Conservation (phyloP, 306 rosid species). For the Lablab purpureus region DNA sequence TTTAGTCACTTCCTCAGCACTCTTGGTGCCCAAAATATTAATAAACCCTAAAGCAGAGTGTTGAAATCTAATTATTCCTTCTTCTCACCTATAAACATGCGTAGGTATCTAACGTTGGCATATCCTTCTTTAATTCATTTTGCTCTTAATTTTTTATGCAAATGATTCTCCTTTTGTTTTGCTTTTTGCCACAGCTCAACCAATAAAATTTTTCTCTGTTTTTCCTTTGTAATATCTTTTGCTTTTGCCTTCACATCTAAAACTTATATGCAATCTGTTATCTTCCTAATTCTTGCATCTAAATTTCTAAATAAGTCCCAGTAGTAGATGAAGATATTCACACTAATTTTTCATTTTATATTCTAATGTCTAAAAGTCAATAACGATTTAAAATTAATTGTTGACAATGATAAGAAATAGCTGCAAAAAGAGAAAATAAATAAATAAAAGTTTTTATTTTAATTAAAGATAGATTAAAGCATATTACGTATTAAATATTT, state of each 20-base stretch:
- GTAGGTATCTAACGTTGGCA: slow-evolving; percentile 1
- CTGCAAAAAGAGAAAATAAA: background rate
- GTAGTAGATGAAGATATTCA: background rate
- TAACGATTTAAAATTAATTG: background rate
- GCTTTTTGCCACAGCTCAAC: background rate
- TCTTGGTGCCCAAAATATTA: background rate
- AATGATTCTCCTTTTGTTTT: background rate
- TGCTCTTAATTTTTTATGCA: background rate
- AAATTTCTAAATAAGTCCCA: background rate
- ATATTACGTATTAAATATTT: too few species aligned
- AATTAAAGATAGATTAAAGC: background rate
- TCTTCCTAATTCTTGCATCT: background rate
- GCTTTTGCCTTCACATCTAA: background rate
- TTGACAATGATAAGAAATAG: background rate
- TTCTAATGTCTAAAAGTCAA: background rate
- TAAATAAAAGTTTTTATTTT: background rate
- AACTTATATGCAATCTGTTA: background rate
- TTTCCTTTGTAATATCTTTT: background rate
- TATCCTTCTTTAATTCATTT: background rate
- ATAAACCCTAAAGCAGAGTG: background rate
- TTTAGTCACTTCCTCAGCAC: background rate
- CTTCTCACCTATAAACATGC: background rate
- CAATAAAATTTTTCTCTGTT: background rate
- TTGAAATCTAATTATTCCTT: slow-evolving; percentile 5
- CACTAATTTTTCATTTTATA: background rate